A percentile compares a stretch with the other conserved stretches of the same genome.
These are phyloP conservation scores for Vitis cinerea DNA, from an alignment of 164 flowering plant species.

Conservation along the genomic window DNA sequence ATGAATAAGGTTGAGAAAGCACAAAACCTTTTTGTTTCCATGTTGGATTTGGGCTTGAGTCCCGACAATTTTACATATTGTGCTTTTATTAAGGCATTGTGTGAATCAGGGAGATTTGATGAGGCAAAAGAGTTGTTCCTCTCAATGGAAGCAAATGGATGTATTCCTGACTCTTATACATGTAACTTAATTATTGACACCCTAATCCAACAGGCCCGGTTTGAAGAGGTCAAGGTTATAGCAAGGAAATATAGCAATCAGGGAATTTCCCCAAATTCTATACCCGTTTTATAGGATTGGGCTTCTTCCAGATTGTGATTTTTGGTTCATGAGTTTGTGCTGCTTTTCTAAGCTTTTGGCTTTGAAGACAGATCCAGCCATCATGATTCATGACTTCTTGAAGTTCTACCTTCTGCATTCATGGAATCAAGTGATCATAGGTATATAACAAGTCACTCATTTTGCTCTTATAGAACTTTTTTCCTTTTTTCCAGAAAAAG, in stretches of 20 bases:
- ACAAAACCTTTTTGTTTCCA: conserved; percentile 49
- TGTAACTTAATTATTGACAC: conserved; percentile 40
- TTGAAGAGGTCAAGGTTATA: conserved; percentile 45
- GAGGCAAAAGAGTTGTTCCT: conserved; percentile 63
- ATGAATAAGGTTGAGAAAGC: conserved; percentile 62
- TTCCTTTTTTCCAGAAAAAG: not conserved
- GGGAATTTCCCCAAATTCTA: conserved; percentile 27
- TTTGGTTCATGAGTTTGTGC: not conserved
- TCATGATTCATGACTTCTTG: conserved; percentile 4
- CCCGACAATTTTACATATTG: conserved; percentile 70
- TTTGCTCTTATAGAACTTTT: not conserved
- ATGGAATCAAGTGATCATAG: conserved; percentile 3
- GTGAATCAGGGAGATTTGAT: conserved; percentile 44
- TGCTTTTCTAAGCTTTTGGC: conserved; percentile 3
- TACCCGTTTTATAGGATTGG: conserved; percentile 15
- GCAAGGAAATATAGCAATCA: conserved; percentile 25
- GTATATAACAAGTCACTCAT: conserved; percentile 5
- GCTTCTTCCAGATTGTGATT: not conserved
- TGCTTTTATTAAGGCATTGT: conserved; percentile 58
- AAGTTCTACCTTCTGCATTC: conserved; percentile 1
- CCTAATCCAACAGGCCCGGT: conserved; percentile 23
- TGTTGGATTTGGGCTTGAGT: conserved; percentile 52
- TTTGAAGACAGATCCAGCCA: not conserved
- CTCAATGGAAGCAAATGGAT: conserved; percentile 62
- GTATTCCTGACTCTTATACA: conserved; percentile 60